Evolutionary conservation across 805 yeast species (phyloP), one percentile per base, ranked within the genome.

Genomic region (Zygoascus biomembranicola): DNA sequence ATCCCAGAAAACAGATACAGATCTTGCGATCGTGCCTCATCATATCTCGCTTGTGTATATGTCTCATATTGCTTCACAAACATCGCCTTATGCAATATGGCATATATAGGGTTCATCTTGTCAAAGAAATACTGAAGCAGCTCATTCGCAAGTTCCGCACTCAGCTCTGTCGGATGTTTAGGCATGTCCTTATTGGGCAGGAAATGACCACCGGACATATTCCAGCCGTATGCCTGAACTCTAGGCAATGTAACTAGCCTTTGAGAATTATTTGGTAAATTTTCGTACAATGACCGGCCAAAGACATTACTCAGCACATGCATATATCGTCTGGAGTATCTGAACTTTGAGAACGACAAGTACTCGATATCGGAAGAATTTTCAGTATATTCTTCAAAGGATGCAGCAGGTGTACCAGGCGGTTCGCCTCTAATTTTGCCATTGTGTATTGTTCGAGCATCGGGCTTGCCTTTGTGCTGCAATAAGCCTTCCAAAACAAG

Each of bases 201-300:
- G 60, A 78, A 82, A 59, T 75, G 77, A 31, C 73, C 73, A 1
- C 86, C 86, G n/a, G 77, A 70, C 78, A 81, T 68, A 62, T 82
- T 82, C 85, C 86, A 82, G 14, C 84, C 85, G 59, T 78, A 82
- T 50, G 73, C 77, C 61, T 82, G 84, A n/a, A 74, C 69, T 47
- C 85, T 65, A 4, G 85, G 85, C n/a, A 77, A 56, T 11, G 66
- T 60, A 13, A 79, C 63, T 14, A 39, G 35, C 13, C 45, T 31
- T 53, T 59, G 59, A 41, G 49, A 37, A 23, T 54, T 54, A 6
- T 55, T 55, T 4, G 63, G 49, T 41, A 62, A 50, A 11, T 42
- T 35, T 20, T 47, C 23, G 32, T 50, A 50, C 26, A 63, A 14
- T 13, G 56, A 52, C 19, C 50, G 46, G 18, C 61, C 64, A 26